Evolutionary conservation across 78 protist species (phyloP).

Genomic region (Dictyostelium purpureum): DNA sequence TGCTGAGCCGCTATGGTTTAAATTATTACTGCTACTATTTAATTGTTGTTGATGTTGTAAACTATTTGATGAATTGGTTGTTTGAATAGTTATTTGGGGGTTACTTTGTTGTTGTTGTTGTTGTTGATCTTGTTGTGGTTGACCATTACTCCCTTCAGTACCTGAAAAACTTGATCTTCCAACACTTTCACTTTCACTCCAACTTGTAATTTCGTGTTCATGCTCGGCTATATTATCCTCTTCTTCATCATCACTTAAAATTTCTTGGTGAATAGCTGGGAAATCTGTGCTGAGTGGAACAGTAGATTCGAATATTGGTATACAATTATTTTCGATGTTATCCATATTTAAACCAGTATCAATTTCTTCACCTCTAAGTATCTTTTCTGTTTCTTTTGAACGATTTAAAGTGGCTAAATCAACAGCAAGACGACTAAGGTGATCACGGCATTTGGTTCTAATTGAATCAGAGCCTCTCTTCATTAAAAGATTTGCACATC

Average conservation of each 20-base stretch:
- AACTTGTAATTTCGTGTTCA: neutral
- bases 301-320: conserved; percentile 3
- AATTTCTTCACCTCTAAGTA: conserved; percentile 34
- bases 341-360: conserved; percentile 53
- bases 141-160: neutral
- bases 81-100: neutral
- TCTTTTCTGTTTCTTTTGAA: conserved; percentile 45
- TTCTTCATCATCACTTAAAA: conserved; percentile 49
- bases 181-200: conserved; percentile 72
- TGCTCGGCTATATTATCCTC: conserved; percentile 1
- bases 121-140: neutral
- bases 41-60: neutral
- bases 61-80: neutral
- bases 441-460: conserved; percentile 39
- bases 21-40: neutral
- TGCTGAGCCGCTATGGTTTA: neutral
- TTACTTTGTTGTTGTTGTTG: neutral
- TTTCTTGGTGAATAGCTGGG: conserved; percentile 31
- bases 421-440: conserved; percentile 34
- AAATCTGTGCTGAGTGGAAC: conserved; percentile 10
- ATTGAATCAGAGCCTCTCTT: conserved; percentile 55
- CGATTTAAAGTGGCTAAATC: conserved; percentile 38
- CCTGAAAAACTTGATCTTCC: conserved; percentile 60
- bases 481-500: conserved; percentile 52
- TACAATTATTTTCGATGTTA: conserved; percentile 15